Evolutionary conservation across 345 rosid species (phyloP), one percentile per base, ranked within the genome.

Genomic region (Balakata baccata): DNA sequence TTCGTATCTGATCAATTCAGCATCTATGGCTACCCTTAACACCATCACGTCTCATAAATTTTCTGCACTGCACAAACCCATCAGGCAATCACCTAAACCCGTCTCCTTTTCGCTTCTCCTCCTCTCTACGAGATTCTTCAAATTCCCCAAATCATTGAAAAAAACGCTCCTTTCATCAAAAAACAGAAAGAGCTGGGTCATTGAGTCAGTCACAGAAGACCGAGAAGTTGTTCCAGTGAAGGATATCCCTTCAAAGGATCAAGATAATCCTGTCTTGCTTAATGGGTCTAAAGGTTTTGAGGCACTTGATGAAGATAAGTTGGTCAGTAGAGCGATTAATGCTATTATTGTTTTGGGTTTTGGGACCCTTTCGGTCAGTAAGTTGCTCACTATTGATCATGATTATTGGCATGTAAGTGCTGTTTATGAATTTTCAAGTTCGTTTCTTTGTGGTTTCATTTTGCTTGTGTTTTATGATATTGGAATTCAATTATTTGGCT

Each of bases 381-480:
- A 72, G 86, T 76, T 94, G 80, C 88, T 92, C 65, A 86, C 89
- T 0, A 81, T 94, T 67, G 98, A 94, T 82, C 93, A 86, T 82
- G 98, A 94, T 79, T 94, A 89, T 76, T 94, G 98, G 97, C 98
- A 94, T 17, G 98, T 94, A 86, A 90, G 92, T 88, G 69, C 37
- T 49, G 41, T 73, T 53, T 59, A 41, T 50, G 6, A 39, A 47
- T 80, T 52, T 29, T 29, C 25, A 62, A 38, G 13, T 20, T 66
- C 16, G 38, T 13, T 13, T 66, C n/a, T 14, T 3, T 59, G 20
- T 29, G 7, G 37, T 38, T 51, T 23, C 8, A 11, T 58, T 34
- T 66, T 73, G 56, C 53, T 72, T 50, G 58, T 43, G 38, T 11
- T 77, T 29, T 77, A 20, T 20, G 37, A 49, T 17, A 50, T 62